These are phyloP conservation scores for Nicotiana benthamiana DNA, from an alignment of 257 asterid species.

Conservation along the genomic window DNA sequence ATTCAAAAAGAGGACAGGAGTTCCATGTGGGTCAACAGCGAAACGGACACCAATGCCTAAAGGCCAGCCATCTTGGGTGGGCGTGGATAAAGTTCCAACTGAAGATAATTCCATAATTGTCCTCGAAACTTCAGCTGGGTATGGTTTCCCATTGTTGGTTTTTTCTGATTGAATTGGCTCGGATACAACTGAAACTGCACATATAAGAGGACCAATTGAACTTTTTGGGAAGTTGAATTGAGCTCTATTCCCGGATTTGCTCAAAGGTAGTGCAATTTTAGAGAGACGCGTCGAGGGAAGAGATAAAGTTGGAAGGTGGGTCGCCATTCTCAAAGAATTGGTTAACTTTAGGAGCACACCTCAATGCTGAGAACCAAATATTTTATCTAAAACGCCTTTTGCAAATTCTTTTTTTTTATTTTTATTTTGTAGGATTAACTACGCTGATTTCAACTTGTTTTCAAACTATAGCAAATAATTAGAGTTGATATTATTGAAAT, in stretches of 20 bases:
- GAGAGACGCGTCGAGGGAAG: constrained; percentile 26
- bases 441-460: not conserved
- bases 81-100: constrained; percentile 64
- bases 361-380: not conserved
- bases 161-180: constrained; percentile 41
- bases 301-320: constrained; percentile 30
- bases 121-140: constrained; percentile 79
- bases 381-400: not conserved
- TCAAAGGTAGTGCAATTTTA: constrained; percentile 15
- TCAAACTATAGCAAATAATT: not conserved
- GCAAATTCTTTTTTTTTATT: not conserved
- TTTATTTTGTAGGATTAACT: not conserved
- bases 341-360: no score
- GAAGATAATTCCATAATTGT: constrained; percentile 67
- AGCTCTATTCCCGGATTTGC: constrained; percentile 10
- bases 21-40: constrained; percentile 64
- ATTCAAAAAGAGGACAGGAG: constrained; percentile 58
- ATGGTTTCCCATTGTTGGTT: constrained; percentile 41
- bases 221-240: constrained; percentile 18
- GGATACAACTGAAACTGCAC: constrained; percentile 56
- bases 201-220: constrained; percentile 30
- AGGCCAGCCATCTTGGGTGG: constrained; percentile 68
- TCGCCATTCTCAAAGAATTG: not conserved
- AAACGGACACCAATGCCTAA: constrained; percentile 72
- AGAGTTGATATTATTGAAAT: not conserved